Evolutionary conservation across 805 yeast species (phyloP).

Genomic region (Ogataea paraovalis): DNA sequence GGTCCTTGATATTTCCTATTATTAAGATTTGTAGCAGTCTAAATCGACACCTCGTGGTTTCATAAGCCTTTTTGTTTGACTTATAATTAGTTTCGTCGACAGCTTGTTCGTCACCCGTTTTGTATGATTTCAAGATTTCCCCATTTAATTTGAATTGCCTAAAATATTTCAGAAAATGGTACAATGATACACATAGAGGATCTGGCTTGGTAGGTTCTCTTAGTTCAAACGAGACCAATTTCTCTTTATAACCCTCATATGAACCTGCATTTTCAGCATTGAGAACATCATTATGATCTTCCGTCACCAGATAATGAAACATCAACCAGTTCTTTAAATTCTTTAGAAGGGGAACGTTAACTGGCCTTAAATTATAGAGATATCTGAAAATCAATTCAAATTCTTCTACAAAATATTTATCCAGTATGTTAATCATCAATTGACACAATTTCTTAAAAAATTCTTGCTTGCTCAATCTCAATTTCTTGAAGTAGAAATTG

Average conservation of each 20-base stretch:
- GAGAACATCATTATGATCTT: constrained; percentile 13
- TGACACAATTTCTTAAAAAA: constrained; percentile 3
- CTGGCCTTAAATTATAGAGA: constrained; percentile 10
- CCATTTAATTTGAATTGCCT: constrained; percentile 6
- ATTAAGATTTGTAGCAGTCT: constrained; percentile 19
- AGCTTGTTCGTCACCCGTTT: background rate
- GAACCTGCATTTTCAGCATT: constrained; percentile 1
- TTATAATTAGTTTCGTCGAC: constrained; percentile 6
- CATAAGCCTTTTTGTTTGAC: constrained; percentile 7
- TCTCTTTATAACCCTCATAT: background rate
- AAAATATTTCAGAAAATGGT: constrained; percentile 10
- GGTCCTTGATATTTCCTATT: constrained; percentile 7
- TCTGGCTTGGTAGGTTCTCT: background rate
- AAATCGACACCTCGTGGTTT: constrained; percentile 12
- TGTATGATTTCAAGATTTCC: background rate
- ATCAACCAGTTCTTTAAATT: constrained; percentile 15
- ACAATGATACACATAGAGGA: constrained; percentile 5
- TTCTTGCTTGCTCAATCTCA: background rate
- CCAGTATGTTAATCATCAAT: constrained; percentile 2
- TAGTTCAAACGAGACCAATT: constrained; percentile 1
- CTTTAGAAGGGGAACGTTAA: constrained; percentile 12
- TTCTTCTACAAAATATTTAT: constrained; percentile 2
- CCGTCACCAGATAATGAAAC: constrained; percentile 9
- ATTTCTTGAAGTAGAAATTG: constrained; percentile 6
- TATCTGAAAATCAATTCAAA: constrained; percentile 11